Evolutionary conservation across 441 rosid genomes (phyloP).

Genomic region (Daphne laureola): DNA sequence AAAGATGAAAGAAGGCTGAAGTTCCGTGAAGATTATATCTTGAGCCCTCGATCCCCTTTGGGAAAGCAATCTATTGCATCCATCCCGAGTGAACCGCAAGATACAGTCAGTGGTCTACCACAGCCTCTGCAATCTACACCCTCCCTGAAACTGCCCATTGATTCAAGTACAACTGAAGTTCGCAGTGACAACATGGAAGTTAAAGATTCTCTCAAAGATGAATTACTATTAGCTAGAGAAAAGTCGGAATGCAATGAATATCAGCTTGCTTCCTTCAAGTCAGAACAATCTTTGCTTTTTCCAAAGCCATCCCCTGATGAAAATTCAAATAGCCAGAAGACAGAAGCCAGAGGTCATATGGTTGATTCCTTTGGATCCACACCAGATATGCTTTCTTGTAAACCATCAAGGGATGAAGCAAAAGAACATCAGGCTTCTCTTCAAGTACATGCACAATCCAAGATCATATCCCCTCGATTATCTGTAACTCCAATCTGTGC

Average conservation of each 20-base stretch:
- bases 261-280: conserved; percentile 3
- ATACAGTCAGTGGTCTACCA: no score
- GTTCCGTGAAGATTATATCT: conserved; percentile 23
- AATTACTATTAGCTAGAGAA: conserved; percentile 18
- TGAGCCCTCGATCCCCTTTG: conserved; percentile 15
- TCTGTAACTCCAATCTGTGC: conserved; percentile 33
- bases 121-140: conserved; percentile 11
- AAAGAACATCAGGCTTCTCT: conserved; percentile 40
- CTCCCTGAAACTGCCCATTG: conserved; percentile 23
- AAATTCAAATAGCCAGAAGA: conserved; percentile 22
- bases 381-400: conserved; percentile 15
- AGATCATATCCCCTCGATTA: conserved; percentile 45
- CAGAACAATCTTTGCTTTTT: conserved; percentile 13
- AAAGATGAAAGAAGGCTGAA: conserved; percentile 28
- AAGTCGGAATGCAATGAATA: conserved; percentile 4
- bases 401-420: conserved; percentile 31
- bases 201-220: conserved; percentile 32
- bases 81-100: conserved; percentile 11
- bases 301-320: conserved; percentile 28
- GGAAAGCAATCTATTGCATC: conserved; percentile 13
- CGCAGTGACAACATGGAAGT: conserved; percentile 35
- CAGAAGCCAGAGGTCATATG: neutral
- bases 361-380: neutral
- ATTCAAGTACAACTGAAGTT: conserved; percentile 29
- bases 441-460: conserved; percentile 43